phyloP scores from a whole-genome alignment of 2,329 filamentous ascomycete genomes.

The Colletotrichum eremochloae region DNA sequence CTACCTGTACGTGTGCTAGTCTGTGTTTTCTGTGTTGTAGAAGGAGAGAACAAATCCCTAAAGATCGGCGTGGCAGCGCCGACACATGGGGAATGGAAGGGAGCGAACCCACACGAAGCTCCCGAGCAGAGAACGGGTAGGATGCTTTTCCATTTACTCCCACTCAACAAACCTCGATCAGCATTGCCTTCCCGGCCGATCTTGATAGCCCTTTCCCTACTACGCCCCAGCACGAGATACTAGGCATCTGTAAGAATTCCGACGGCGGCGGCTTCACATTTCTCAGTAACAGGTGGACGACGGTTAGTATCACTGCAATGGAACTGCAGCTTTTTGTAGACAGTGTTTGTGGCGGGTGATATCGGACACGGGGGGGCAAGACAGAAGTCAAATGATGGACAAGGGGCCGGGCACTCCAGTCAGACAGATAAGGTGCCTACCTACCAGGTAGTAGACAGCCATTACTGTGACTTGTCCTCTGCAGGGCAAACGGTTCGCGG shows the following conservation, averaged over 20 bases:
- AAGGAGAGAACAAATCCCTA: not conserved
- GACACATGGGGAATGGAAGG: conserved; percentile 32
- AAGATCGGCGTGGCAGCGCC: not conserved
- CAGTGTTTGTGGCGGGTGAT: not conserved
- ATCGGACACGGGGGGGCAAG: not conserved
- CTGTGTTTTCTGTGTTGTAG: not conserved
- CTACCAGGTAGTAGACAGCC: not conserved
- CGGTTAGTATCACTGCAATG: not conserved
- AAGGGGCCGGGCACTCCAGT: not conserved
- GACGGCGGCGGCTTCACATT: not conserved
- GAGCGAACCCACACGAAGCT: conserved; percentile 7
- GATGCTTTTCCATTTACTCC: not conserved
- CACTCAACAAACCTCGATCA: not conserved
- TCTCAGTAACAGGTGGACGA: not conserved
- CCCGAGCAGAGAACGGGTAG: not conserved
- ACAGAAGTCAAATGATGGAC: not conserved
- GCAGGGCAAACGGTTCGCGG: conserved; percentile 12
- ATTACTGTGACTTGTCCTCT: not conserved
- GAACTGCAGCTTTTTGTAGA: not conserved
- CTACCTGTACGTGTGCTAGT: not conserved
- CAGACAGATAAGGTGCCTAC: not conserved
- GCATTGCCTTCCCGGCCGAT: not conserved
- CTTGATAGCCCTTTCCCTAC: not conserved
- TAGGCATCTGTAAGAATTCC: not conserved
- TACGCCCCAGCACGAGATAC: not conserved